Evolutionary conservation across 768 basidiomycete genomes (phyloP).

Genomic region (Hygrocybe coccinea): DNA sequence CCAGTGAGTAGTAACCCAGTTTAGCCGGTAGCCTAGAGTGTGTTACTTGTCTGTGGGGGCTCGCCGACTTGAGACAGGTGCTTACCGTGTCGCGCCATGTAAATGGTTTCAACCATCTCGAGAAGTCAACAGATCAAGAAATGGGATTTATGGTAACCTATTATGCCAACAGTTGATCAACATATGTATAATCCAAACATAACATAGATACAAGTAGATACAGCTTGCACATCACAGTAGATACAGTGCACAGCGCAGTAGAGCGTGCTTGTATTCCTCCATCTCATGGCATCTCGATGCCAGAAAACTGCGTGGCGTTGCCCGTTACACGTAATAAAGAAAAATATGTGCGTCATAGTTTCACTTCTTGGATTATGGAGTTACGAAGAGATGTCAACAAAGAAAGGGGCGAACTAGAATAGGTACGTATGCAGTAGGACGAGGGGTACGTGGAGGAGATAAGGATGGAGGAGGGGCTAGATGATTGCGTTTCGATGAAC

Average conservation of each 20-base stretch:
- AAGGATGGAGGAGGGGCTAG: too few relatives aligned
- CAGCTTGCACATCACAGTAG: too few relatives aligned
- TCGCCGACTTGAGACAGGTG: neutral
- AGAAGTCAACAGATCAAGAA: neutral
- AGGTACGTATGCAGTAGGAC: neutral
- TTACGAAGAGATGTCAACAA: neutral
- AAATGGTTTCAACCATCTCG: conserved; percentile 57
- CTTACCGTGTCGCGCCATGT: conserved; percentile 64
- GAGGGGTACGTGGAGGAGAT: neutral
- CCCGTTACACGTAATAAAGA: too few relatives aligned
- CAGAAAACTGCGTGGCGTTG: too few relatives aligned
- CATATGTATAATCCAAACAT: too few relatives aligned
- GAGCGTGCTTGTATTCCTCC: too few relatives aligned
- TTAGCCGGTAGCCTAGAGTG: conserved; percentile 61
- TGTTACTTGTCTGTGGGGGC: conserved; percentile 9
- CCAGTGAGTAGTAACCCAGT: conserved; percentile 69
- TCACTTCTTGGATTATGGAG: neutral
- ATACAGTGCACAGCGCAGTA: too few relatives aligned
- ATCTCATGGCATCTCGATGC: too few relatives aligned
- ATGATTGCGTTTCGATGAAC: conserved; percentile 2
- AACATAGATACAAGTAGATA: too few relatives aligned
- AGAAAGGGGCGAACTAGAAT: neutral
- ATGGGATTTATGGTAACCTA: too few relatives aligned
- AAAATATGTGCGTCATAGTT: too few relatives aligned
- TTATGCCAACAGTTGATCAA: too few relatives aligned